Evolutionary conservation across 345 rosid species (phyloP).

Genomic region (Raphanus sativus): DNA sequence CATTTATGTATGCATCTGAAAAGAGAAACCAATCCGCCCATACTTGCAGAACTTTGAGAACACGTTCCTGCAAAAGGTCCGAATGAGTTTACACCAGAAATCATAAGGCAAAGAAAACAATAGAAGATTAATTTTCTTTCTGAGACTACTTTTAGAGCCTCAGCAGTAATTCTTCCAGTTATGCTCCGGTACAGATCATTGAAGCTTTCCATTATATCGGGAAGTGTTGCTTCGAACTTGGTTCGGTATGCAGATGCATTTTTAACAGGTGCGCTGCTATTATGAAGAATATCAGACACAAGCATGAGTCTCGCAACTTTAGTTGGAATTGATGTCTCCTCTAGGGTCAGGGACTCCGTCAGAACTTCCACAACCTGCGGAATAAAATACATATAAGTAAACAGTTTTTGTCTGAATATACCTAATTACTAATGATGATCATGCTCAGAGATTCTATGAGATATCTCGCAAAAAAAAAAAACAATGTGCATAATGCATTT

Average conservation of each 20-base stretch:
- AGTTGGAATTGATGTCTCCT: constrained; percentile 93
- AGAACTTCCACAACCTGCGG: constrained; percentile 93
- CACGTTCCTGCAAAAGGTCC: constrained; percentile 60
- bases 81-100: constrained; percentile 9
- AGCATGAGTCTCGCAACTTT: constrained; percentile 79
- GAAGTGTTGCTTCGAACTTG: constrained; percentile 86
- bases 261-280: constrained; percentile 97
- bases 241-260: constrained; percentile 99
- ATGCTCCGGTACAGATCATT: constrained; percentile 90
- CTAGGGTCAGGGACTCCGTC: constrained; percentile 94
- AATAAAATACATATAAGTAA: neutral
- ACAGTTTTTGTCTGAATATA: constrained; percentile 5
- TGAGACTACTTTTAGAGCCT: constrained; percentile 80
- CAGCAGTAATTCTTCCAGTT: constrained; percentile 98
- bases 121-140: neutral
- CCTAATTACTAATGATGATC: neutral
- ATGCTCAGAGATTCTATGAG: constrained; percentile 2
- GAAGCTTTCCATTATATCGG: constrained; percentile 98
- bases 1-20: constrained; percentile 95
- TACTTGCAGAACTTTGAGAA: neutral
- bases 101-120: constrained; percentile 8
- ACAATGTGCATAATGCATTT: neutral
- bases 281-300: constrained; percentile 66
- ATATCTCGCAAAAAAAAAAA: neutral
- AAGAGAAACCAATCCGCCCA: constrained; percentile 99